phyloP scores from a whole-genome alignment of 768 basidiomycete genomes.

The Candolleomyces eurysporus region DNA sequence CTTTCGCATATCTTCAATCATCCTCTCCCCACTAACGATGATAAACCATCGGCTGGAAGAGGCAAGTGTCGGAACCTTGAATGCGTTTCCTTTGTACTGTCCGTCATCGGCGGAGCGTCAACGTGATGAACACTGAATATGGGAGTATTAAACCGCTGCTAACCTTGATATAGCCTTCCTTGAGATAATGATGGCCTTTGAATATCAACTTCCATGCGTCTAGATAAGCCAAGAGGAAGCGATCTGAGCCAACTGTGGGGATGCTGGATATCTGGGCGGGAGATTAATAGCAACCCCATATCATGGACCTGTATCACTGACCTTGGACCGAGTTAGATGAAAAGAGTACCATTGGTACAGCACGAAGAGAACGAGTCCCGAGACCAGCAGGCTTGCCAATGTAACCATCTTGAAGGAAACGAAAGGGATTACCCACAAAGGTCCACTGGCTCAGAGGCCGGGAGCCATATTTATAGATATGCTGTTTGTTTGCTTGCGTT shows the following conservation, averaged over 20 bases:
- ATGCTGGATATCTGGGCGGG: background rate
- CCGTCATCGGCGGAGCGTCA: background rate
- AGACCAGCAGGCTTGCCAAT: background rate
- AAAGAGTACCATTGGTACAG: background rate
- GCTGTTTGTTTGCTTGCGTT: too few species aligned
- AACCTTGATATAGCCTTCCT: background rate
- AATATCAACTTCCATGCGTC: background rate
- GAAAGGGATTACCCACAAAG: background rate
- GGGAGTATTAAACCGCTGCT: background rate
- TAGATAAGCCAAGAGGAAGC: background rate
- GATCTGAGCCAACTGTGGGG: background rate
- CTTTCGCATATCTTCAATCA: conserved; percentile 39
- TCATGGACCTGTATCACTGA: background rate
- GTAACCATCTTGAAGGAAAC: background rate
- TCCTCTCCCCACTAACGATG: conserved; percentile 25
- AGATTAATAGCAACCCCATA: background rate
- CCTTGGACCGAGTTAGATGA: background rate
- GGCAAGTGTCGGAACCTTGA: conserved; percentile 21
- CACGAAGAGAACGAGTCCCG: background rate
- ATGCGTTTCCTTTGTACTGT: conserved; percentile 22
- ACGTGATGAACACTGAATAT: background rate
- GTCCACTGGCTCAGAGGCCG: background rate
- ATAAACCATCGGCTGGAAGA: conserved; percentile 35
- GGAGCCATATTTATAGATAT: too few species aligned
- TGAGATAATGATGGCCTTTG: background rate